Evolutionary conservation across 805 yeast genomes (phyloP).

Genomic region (Schizosaccharomyces japonicus): DNA sequence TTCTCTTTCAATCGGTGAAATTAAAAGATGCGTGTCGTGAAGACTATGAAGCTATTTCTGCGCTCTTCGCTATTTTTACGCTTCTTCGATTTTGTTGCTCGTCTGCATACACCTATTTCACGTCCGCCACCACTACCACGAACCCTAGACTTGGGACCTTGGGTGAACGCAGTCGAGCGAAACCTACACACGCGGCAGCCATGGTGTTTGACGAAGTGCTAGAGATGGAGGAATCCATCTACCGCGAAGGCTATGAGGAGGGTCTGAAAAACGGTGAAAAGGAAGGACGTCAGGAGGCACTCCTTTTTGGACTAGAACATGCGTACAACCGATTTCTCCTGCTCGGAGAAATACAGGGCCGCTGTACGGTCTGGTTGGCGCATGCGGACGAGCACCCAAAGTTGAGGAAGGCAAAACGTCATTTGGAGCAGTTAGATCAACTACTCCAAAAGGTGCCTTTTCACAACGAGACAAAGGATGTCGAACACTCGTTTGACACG

Average conservation of each 20-base stretch:
- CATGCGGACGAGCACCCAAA: not conserved
- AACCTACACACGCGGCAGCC: too few species aligned
- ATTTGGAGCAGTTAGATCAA: not conserved
- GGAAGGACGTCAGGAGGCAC: constrained; percentile 50
- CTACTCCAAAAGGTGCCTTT: not conserved
- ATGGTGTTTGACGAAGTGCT: constrained; percentile 2
- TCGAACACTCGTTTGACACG: constrained; percentile 4
- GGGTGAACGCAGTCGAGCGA: too few species aligned
- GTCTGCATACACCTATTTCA: too few species aligned
- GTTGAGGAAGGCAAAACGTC: not conserved
- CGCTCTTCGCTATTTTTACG: too few species aligned
- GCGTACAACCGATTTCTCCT: constrained; percentile 24
- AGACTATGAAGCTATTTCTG: too few species aligned
- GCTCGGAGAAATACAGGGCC: constrained; percentile 42
- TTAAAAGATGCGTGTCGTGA: too few species aligned
- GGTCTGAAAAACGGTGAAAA: constrained; percentile 39
- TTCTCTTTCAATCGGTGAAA: too few species aligned
- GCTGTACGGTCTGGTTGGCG: constrained; percentile 18
- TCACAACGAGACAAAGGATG: not conserved
- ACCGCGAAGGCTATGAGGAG: constrained; percentile 44
- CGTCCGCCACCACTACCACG: too few species aligned
- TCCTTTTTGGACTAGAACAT: constrained; percentile 42
- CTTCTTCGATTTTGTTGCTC: too few species aligned
- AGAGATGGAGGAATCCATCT: constrained; percentile 14
- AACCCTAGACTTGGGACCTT: too few species aligned